Evolutionary conservation across 2,329 filamentous ascomycete genomes (phyloP).

Genomic region (Plectosphaerella plurivora): DNA sequence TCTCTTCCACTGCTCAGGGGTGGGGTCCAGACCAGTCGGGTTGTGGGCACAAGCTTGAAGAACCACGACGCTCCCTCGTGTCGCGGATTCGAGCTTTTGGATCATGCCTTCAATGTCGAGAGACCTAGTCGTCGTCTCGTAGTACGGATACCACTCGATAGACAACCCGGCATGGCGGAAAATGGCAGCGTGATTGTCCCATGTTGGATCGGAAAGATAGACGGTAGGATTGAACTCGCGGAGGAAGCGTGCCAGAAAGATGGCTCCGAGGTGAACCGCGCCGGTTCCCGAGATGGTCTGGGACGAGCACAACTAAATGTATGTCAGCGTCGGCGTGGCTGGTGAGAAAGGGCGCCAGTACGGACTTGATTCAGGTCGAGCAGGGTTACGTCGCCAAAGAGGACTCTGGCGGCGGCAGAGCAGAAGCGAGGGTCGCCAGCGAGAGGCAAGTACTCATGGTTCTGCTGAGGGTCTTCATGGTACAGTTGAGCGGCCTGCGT

Average conservation of each 20-base stretch:
- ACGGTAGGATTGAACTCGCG: constrained; percentile 16
- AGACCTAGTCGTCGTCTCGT: constrained; percentile 11
- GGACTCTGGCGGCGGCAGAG: constrained; percentile 82
- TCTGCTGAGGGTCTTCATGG: constrained; percentile 80
- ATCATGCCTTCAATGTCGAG: constrained; percentile 22
- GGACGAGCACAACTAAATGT: constrained; percentile 62
- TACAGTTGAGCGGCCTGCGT: constrained; percentile 82
- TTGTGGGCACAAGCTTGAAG: constrained; percentile 27
- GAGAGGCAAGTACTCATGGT: constrained; percentile 98
- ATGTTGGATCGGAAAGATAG: constrained; percentile 24
- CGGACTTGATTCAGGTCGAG: constrained; percentile 33
- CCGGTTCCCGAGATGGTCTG: constrained; percentile 24
- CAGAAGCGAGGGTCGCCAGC: constrained; percentile 83
- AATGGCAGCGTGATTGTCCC: constrained; percentile 23
- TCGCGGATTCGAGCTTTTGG: constrained; percentile 12
- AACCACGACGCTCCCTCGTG: constrained; percentile 20
- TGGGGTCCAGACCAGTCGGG: constrained; percentile 25
- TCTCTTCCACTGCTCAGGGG: constrained; percentile 19
- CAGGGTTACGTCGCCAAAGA: constrained; percentile 74
- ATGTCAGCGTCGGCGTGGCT: background rate
- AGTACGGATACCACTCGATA: constrained; percentile 21
- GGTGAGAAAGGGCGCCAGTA: background rate
- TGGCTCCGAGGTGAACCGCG: constrained; percentile 9
- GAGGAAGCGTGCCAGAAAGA: constrained; percentile 61
- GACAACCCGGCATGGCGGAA: constrained; percentile 15